Percentiles rank a stretch among this genome's conserved stretches.
phyloP scores from a whole-genome alignment of 2,329 filamentous ascomycete species.

The Mycosphaerella sp. region DNA sequence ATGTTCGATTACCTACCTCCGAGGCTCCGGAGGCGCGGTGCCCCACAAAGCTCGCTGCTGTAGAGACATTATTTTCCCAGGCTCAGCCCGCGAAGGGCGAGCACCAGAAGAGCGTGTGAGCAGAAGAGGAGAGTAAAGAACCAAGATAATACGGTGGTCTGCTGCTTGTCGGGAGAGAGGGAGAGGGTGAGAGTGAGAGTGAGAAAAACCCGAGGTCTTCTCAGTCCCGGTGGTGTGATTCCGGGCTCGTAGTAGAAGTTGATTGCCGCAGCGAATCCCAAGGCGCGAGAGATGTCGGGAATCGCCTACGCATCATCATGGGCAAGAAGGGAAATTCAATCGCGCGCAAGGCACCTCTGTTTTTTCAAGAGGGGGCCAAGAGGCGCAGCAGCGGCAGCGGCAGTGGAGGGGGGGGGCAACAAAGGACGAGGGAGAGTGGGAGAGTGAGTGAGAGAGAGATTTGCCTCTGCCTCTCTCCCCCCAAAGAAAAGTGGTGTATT shows the following conservation, averaged over 20 bases:
- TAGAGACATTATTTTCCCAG: constrained; percentile 8
- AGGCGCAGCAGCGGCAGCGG: too few relatives aligned
- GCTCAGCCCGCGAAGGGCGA: constrained; percentile 17
- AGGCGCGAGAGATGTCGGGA: constrained; percentile 8
- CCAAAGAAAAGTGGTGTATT: too few relatives aligned
- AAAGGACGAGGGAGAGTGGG: neutral
- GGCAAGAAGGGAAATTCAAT: neutral
- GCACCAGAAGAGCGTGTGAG: constrained; percentile 8
- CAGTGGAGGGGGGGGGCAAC: neutral
- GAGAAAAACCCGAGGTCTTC: neutral
- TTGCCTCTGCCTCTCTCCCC: too few relatives aligned
- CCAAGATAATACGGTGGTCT: too few relatives aligned
- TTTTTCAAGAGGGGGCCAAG: too few relatives aligned
- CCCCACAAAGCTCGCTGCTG: constrained; percentile 38
- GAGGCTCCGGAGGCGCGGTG: constrained; percentile 45
- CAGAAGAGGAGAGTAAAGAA: neutral
- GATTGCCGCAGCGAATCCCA: neutral
- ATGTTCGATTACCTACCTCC: constrained; percentile 26
- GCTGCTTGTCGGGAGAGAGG: neutral
- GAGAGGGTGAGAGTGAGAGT: neutral
- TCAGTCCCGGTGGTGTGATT: neutral
- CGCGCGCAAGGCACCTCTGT: too few relatives aligned
- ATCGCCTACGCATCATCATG: constrained; percentile 9
- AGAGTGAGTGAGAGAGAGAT: too few relatives aligned
- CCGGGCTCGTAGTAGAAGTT: neutral